A percentile compares a stretch with the other conserved stretches of the same genome.
Conservation (phyloP, 2,329 filamentous ascomycete genomes). For the Aspergillus floridensis region DNA sequence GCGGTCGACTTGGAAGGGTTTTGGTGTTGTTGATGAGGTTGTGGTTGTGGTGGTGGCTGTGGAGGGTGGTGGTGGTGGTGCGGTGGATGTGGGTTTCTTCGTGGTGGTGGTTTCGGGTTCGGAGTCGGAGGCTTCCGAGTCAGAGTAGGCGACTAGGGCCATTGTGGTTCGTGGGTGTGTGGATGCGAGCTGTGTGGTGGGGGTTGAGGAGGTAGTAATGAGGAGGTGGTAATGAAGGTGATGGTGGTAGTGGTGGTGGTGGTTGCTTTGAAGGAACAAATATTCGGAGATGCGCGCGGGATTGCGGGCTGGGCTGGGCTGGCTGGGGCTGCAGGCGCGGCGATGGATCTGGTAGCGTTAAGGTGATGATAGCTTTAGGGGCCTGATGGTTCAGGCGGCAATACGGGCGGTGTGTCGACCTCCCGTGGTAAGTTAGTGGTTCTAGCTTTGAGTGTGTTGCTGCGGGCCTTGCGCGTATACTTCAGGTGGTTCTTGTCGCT, state of each 20-base stretch:
- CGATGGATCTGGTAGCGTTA: neutral
- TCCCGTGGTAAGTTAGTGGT: too few species aligned
- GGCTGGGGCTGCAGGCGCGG: neutral
- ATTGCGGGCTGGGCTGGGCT: too few species aligned
- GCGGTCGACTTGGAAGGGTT: slow-evolving; percentile 78
- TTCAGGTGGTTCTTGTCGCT: too few species aligned
- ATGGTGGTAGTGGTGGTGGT: too few species aligned
- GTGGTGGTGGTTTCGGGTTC: slow-evolving; percentile 46
- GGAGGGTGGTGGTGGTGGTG: slow-evolving; percentile 21
- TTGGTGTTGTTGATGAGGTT: slow-evolving; percentile 19
- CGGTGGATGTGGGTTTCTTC: slow-evolving; percentile 23
- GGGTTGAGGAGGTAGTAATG: neutral
- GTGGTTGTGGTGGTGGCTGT: slow-evolving; percentile 29
- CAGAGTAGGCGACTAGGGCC: slow-evolving; percentile 80
- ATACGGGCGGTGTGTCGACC: too few species aligned
- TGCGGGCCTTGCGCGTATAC: too few species aligned
- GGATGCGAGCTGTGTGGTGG: too few species aligned
- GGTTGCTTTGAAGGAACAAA: too few species aligned
- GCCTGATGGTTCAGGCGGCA: neutral
- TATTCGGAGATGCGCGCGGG: too few species aligned
- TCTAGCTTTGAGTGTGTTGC: too few species aligned
- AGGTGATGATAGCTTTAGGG: neutral
- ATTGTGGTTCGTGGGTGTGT: slow-evolving; percentile 45
- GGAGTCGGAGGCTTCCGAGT: slow-evolving; percentile 68
- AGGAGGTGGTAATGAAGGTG: too few species aligned